Conservation (phyloP, 2,329 filamentous ascomycete genomes). For the Fusarium pseudocircinatum region DNA sequence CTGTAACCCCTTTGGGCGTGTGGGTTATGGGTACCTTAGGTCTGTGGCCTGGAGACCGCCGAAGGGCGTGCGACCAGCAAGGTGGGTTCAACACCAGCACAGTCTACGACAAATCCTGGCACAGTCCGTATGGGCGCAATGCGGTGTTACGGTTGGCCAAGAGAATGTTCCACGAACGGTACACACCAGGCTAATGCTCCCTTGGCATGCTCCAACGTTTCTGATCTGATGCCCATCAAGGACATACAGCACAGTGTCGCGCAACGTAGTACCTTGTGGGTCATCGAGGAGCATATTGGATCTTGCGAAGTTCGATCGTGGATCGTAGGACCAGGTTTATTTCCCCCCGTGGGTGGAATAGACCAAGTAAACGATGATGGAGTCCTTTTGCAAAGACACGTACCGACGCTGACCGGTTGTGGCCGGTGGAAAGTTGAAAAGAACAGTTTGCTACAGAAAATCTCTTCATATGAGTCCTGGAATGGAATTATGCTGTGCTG, state of each 20-base stretch:
- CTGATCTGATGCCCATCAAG: constrained; percentile 30
- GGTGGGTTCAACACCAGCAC: constrained; percentile 28
- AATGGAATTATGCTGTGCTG: not conserved
- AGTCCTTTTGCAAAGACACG: constrained; percentile 10
- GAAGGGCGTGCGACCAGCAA: constrained; percentile 29
- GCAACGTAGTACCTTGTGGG: constrained; percentile 16
- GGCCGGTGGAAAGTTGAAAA: not conserved
- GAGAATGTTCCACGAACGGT: constrained; percentile 12
- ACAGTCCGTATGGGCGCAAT: constrained; percentile 13
- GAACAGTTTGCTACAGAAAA: not conserved
- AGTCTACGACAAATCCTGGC: constrained; percentile 10
- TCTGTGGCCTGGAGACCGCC: constrained; percentile 25
- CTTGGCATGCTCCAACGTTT: constrained; percentile 33
- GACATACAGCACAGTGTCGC: constrained; percentile 15
- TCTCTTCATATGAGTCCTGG: not conserved
- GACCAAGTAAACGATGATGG: constrained; percentile 8
- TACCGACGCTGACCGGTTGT: constrained; percentile 37
- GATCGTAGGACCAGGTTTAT: constrained; percentile 39
- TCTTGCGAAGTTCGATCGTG: constrained; percentile 40
- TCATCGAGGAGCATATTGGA: constrained; percentile 28
- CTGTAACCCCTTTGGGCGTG: constrained; percentile 33
- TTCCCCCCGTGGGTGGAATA: constrained; percentile 29
- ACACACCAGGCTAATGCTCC: constrained; percentile 7
- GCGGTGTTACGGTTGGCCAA: constrained; percentile 19
- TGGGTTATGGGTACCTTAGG: constrained; percentile 34